Percentiles rank a stretch among this genome's conserved stretches.
These are phyloP conservation scores for Aspergillus luchuensis DNA, from an alignment of 2,329 filamentous ascomycete species.

Conservation along the genomic window DNA sequence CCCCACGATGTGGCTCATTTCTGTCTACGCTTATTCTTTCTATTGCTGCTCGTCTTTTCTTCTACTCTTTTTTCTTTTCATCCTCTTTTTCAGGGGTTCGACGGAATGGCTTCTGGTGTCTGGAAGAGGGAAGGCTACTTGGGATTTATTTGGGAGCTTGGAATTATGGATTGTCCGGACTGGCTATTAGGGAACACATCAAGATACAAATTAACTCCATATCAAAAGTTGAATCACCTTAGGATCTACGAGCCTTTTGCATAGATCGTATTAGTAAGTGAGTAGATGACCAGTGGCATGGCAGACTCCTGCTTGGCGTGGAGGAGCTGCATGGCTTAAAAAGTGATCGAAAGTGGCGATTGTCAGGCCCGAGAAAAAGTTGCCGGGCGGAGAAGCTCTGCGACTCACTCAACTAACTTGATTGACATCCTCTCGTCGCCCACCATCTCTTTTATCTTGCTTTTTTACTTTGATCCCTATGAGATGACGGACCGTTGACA, in stretches of 20 bases:
- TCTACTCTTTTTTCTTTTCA: slow-evolving; percentile 7
- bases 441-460: no score
- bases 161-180: slow-evolving; percentile 8
- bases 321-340: neutral
- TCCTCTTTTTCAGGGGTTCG: slow-evolving; percentile 8
- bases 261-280: neutral
- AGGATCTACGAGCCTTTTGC: neutral
- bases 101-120: slow-evolving; percentile 7
- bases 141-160: slow-evolving; percentile 8
- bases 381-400: neutral
- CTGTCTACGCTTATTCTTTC: slow-evolving; percentile 7
- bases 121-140: slow-evolving; percentile 11
- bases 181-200: slow-evolving; percentile 2
- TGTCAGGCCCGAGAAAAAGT: neutral
- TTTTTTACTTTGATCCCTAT: neutral
- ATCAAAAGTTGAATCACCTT: neutral
- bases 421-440: neutral
- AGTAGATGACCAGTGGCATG: neutral
- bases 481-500: slow-evolving; percentile 1
- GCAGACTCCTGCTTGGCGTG: neutral
- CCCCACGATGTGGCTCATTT: slow-evolving; percentile 7
- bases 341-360: neutral
- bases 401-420: neutral
- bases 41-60: slow-evolving; percentile 2
- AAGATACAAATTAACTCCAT: neutral